Conservation (phyloP, 2,329 filamentous ascomycete genomes). For the Tolypocladium tropicale region DNA sequence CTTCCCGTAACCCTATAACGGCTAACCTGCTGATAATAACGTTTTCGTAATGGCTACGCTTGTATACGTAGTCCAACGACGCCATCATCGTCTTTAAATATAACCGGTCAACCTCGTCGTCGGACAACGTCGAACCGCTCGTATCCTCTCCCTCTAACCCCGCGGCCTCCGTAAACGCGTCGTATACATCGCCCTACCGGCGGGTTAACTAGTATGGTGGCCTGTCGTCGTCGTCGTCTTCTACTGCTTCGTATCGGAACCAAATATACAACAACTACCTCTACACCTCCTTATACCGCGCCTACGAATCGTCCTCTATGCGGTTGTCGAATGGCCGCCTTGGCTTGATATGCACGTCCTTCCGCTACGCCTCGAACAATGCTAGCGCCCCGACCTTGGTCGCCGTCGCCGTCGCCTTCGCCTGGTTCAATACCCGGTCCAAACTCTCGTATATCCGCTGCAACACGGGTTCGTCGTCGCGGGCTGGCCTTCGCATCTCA, state of each 20-base stretch:
- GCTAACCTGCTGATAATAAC: slow-evolving; percentile 5
- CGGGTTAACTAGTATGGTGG: background rate
- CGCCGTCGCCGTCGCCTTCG: too few species aligned
- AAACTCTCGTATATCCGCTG: too few species aligned
- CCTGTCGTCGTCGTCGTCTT: background rate
- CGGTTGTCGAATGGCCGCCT: too few species aligned
- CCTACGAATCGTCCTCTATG: too few species aligned
- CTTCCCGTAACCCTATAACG: slow-evolving; percentile 2
- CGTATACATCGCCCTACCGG: background rate
- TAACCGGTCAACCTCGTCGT: background rate
- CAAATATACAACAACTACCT: slow-evolving; percentile 1
- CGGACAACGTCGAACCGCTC: background rate
- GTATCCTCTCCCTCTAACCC: background rate
- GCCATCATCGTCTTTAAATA: background rate
- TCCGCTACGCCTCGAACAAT: too few species aligned
- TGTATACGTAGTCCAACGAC: slow-evolving; percentile 3
- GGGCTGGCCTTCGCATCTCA: background rate
- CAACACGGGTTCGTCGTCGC: too few species aligned
- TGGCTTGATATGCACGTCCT: too few species aligned
- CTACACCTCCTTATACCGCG: slow-evolving; percentile 2
- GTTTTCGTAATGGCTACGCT: slow-evolving; percentile 4
- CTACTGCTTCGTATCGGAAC: background rate
- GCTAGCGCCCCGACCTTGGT: too few species aligned
- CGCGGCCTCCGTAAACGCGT: background rate
- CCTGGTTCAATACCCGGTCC: too few species aligned